Percentiles rank a stretch among this genome's conserved stretches.
Conservation (phyloP, 768 basidiomycete genomes). For the Pholiota microspora region DNA sequence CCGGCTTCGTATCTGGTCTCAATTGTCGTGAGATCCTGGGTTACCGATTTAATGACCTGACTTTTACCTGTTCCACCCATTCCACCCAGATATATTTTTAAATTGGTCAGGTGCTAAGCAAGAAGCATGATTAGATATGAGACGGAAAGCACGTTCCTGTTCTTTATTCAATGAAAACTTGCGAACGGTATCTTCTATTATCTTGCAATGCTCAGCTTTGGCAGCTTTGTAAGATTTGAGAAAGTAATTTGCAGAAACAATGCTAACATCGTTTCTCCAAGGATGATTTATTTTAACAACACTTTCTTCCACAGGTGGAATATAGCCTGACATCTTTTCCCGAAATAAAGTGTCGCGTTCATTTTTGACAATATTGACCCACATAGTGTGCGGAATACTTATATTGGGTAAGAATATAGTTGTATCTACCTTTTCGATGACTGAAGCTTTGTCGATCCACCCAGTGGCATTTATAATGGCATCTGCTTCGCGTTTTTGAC, state of each 20-base stretch:
- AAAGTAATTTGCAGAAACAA: slow-evolving; percentile 1
- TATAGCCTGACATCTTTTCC: not conserved
- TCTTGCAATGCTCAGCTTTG: not conserved
- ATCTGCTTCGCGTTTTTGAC: not conserved
- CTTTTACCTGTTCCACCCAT: slow-evolving; percentile 35
- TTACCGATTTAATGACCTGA: slow-evolving; percentile 28
- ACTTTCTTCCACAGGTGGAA: not conserved
- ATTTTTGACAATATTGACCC: not conserved
- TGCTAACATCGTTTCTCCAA: not conserved
- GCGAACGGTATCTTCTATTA: slow-evolving; percentile 3
- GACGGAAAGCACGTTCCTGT: slow-evolving; percentile 28
- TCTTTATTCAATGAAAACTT: slow-evolving; percentile 24
- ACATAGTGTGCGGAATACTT: not conserved
- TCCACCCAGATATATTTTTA: slow-evolving; percentile 34
- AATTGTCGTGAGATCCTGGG: not conserved
- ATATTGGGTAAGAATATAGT: not conserved
- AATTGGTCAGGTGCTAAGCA: slow-evolving; percentile 10
- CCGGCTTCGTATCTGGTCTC: slow-evolving; percentile 51
- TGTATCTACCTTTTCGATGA: too few species aligned
- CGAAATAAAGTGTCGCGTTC: not conserved
- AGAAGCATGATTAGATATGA: slow-evolving; percentile 27
- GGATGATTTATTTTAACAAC: not conserved
- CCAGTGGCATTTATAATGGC: not conserved
- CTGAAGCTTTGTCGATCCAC: not conserved
- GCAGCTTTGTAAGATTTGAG: not conserved